A percentile compares a stretch with the other conserved stretches of the same genome.
Evolutionary conservation across 2,329 filamentous ascomycete species (phyloP).

Genomic region (Geosmithia putterillii): DNA sequence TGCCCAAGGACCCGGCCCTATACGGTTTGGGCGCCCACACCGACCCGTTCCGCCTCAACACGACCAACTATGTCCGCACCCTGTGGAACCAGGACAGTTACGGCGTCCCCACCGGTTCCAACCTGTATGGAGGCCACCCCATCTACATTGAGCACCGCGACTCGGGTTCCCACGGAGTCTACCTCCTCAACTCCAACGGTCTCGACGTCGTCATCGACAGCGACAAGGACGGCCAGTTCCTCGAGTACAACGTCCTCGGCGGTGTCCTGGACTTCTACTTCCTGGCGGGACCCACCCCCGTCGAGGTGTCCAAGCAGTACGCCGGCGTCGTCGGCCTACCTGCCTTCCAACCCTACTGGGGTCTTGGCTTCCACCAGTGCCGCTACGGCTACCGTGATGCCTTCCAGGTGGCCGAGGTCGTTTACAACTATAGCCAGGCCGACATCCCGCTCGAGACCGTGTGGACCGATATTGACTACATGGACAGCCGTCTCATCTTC

Average conservation of each 20-base stretch:
- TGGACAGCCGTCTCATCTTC: conserved; percentile 44
- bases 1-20: conserved; percentile 56
- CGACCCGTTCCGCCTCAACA: conserved; percentile 57
- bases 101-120: conserved; percentile 45
- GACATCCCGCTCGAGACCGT: conserved; percentile 62
- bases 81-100: conserved; percentile 61
- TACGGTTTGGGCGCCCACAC: conserved; percentile 74
- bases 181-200: conserved; percentile 63
- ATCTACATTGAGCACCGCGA: conserved; percentile 54
- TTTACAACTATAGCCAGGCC: conserved; percentile 51
- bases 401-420: conserved; percentile 52
- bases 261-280: conserved; percentile 73
- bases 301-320: conserved; percentile 59
- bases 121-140: conserved; percentile 66
- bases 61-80: conserved; percentile 48
- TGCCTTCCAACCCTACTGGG: conserved; percentile 66
- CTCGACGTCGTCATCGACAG: conserved; percentile 63
- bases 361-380: conserved; percentile 74
- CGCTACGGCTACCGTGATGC: conserved; percentile 73
- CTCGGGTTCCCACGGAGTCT: conserved; percentile 56
- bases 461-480: conserved; percentile 66
- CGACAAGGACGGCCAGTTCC: conserved; percentile 48
- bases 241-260: conserved; percentile 72
- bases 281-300: conserved; percentile 58
- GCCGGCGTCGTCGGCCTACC: conserved; percentile 57